Conservation (phyloP, 768 basidiomycete species). For the Cystofilobasidium capitatum region DNA sequence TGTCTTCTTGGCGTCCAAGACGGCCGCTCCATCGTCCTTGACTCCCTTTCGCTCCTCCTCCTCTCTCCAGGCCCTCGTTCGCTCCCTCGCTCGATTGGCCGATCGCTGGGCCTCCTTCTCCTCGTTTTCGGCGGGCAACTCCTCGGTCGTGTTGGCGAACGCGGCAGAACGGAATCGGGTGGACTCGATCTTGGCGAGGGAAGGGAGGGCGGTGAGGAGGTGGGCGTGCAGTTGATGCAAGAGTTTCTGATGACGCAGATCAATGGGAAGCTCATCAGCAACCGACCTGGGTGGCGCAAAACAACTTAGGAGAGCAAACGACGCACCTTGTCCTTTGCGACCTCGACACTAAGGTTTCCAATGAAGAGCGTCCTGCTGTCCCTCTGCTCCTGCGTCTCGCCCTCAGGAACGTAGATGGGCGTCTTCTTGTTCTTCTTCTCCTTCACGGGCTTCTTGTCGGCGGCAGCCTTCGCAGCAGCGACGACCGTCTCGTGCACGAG, state of each 20-base stretch:
- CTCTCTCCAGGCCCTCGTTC: conserved; percentile 38
- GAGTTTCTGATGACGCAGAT: not conserved
- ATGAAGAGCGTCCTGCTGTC: conserved; percentile 83
- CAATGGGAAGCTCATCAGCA: not conserved
- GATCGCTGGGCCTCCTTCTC: conserved; percentile 36
- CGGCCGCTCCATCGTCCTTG: conserved; percentile 44
- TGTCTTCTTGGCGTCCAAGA: conserved; percentile 41
- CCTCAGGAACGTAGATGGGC: conserved; percentile 51
- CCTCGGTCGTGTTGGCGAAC: conserved; percentile 70
- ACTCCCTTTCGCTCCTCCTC: conserved; percentile 36
- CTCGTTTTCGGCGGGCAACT: conserved; percentile 41
- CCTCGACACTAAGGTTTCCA: conserved; percentile 71
- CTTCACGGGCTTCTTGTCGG: conserved; percentile 23
- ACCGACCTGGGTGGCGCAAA: not conserved
- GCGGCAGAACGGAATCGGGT: conserved; percentile 87
- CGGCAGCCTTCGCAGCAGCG: not conserved
- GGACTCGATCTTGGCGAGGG: conserved; percentile 71
- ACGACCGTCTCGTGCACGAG: conserved; percentile 19
- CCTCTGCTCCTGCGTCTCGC: conserved; percentile 63
- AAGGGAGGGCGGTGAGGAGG: conserved; percentile 59
- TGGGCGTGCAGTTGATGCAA: conserved; percentile 69
- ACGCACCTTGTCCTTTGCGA: conserved; percentile 65
- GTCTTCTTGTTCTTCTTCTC: conserved; percentile 13
- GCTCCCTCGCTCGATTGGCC: conserved; percentile 36
- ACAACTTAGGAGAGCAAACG: not conserved